Percentiles rank a stretch among this genome's conserved stretches.
Evolutionary conservation across 352 stramenopile species (phyloP).

Genomic region (Phytophthora sansomeana): DNA sequence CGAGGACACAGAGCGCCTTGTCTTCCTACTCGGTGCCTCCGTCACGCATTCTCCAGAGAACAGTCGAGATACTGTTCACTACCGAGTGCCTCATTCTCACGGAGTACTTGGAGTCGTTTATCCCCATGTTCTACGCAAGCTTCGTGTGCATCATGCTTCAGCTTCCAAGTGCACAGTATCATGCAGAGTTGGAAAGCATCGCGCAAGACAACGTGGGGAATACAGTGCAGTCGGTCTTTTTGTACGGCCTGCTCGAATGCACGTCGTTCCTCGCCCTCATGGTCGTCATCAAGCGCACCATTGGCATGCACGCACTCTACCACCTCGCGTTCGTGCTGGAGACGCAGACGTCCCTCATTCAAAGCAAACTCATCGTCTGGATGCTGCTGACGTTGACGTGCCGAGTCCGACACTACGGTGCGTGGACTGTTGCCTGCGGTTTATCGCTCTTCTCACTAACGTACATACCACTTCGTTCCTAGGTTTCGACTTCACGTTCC

Average conservation of each 20-base stretch:
- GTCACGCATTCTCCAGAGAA: slow-evolving; percentile 14
- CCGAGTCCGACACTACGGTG: slow-evolving; percentile 24
- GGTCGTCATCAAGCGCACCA: slow-evolving; percentile 4
- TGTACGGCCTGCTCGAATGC: slow-evolving; percentile 35
- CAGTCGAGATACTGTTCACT: slow-evolving; percentile 34
- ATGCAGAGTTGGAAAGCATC: slow-evolving; percentile 36
- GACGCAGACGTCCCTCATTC: slow-evolving; percentile 25
- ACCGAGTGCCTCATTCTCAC: slow-evolving; percentile 45
- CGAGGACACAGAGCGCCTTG: slow-evolving; percentile 1
- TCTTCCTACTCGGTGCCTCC: slow-evolving; percentile 1
- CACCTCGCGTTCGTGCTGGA: slow-evolving; percentile 30
- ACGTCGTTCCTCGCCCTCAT: slow-evolving; percentile 24
- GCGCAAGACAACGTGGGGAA: slow-evolving; percentile 1
- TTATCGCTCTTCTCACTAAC: background rate
- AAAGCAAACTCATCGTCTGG: slow-evolving; percentile 36
- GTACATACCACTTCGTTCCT: background rate
- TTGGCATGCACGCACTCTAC: slow-evolving; percentile 27
- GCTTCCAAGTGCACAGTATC: slow-evolving; percentile 39
- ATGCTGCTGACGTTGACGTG: slow-evolving; percentile 21
- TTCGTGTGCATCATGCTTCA: slow-evolving; percentile 31
- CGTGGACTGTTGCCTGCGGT: background rate
- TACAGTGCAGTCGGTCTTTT: slow-evolving; percentile 21
- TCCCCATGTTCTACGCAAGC: slow-evolving; percentile 36
- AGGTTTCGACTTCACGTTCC: slow-evolving; percentile 14
- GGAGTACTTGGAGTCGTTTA: slow-evolving; percentile 51